Base-by-base conservation (phyloP, 139 green algal genomes). In the Micromonas commoda region DNA sequence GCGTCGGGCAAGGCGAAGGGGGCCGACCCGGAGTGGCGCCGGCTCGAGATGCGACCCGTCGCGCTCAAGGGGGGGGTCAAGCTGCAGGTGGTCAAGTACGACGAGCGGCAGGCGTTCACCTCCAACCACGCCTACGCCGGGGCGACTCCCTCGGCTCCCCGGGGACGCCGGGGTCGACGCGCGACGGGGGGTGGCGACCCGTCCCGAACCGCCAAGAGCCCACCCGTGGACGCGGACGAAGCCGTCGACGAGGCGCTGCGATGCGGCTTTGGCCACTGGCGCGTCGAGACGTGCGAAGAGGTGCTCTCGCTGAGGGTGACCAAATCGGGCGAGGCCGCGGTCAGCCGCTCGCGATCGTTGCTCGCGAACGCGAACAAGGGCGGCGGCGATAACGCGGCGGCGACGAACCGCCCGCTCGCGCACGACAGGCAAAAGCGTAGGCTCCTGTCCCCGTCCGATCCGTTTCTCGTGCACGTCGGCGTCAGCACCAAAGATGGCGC, bases 391-490 rank as follows among this genome's bases (percentile, higher is more conserved):
- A 70, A 24, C 28, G 9, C 63, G 63, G 31, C 28, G 63, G 31
- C 28, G 21, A 32, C 20, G n/a, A 26, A 16, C 28, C 20, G 28
- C 45, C 24, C 35, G 20, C 37, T 82, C 70, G 28, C 77, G 24
- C 84, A 90, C 73, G 81, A 90, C 74, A 69, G 84, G 0, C 2
- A 33, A n/a, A 90, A 90, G 80, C 71, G 73, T 1, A 68, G 82
- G 23, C 80, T 84, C 20, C 84, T 89, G 9, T 75, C 78, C n/a
- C 34, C 78, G 0, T 35, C 77, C 2, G 84, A 90, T 37, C 82
- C 85, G n/a, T 91, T 91, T 77, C 65, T 91, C 45, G 71, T 84
- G 53, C 35, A 65, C 35, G 85, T 89, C 20, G 87, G 87, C 39
- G 74, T 91, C 35, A 82, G 86, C 60, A 86, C 80, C 1, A 33